Evolutionary conservation across 371 early-diverging fungal species (phyloP).

Genomic region (Mortierella sp.): DNA sequence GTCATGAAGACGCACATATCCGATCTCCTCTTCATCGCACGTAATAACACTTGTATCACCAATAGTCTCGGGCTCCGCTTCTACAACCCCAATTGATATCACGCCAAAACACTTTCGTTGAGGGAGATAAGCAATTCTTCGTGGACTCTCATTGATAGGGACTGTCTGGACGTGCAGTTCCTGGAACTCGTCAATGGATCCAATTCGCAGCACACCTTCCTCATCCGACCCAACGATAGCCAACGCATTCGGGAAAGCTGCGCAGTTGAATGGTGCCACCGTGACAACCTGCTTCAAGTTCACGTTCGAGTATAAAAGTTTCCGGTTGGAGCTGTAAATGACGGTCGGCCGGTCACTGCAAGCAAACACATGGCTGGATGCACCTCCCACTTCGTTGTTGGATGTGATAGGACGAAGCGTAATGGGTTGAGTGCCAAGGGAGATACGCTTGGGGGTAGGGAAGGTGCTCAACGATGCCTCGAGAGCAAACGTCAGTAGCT

Average conservation of each 20-base stretch:
- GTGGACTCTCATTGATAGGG: slow-evolving; percentile 76
- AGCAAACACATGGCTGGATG: slow-evolving; percentile 73
- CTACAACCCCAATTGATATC: slow-evolving; percentile 40
- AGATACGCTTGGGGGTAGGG: slow-evolving; percentile 72
- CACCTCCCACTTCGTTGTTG: slow-evolving; percentile 19
- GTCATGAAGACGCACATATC: slow-evolving; percentile 75
- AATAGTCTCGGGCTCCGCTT: slow-evolving; percentile 48
- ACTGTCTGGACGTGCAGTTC: slow-evolving; percentile 82
- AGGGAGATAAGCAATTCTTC: slow-evolving; percentile 75
- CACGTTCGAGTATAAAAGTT: slow-evolving; percentile 81
- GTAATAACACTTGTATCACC: slow-evolving; percentile 38
- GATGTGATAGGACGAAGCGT: slow-evolving; percentile 72
- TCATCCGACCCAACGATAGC: slow-evolving; percentile 69
- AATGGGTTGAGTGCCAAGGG: slow-evolving; percentile 84
- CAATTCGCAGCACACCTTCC: slow-evolving; percentile 65
- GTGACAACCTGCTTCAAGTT: slow-evolving; percentile 75
- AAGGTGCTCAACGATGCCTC: slow-evolving; percentile 57
- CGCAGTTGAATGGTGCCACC: slow-evolving; percentile 69
- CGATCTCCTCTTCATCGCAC: slow-evolving; percentile 57
- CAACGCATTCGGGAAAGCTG: slow-evolving; percentile 66
- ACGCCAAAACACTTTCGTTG: slow-evolving; percentile 66
- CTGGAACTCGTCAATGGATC: slow-evolving; percentile 80
- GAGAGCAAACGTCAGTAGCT: slow-evolving; percentile 67
- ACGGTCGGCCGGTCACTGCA: slow-evolving; percentile 88
- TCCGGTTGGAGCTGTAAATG: slow-evolving; percentile 69